Base-by-base conservation (phyloP, 2,329 filamentous ascomycete species). In the Claviceps sp. region DNA sequence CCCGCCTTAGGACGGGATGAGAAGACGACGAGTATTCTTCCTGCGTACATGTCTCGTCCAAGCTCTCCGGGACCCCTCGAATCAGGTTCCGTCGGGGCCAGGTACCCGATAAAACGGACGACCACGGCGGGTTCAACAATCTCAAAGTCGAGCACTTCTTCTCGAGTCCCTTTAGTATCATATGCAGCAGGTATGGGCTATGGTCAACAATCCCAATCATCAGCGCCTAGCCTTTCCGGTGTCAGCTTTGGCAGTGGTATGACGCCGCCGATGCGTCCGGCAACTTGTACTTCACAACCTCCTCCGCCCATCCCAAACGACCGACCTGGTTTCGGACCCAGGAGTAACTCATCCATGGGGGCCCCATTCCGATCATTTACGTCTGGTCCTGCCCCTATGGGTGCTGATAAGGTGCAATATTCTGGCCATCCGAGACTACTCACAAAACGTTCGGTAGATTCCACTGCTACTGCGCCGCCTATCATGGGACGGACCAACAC, bases 121-220 rank as follows among this genome's bases (percentile, higher is more conserved):
- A 64, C 68, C 50, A 86, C 85, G 0, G 72, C 76, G 55, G 69
- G 70, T 17, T 84, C 84, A 0, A 68, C 67, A 55, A 68, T 70
- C 19, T 84, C 84, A 0, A 68, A 67, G 34, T 71, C 71, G n/a
- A 86, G 75, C 61, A 84, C 81, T 61, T 77, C 74, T 13, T 81
- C 84, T 2, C 79, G 83, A 55, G 75, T 78, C 7, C 80, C 85
- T 1, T 72, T 88, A 5, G 67, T 86, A 40, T 67, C 70, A 17
- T 73, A 78, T 54, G 81, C 82, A 5, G 74, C 75, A 37, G 73
- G 75, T 6, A 84, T 85, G 77, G 81, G 81, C 19, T 76, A 74
- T 60, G 62, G 61, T 22, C 40, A 44, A 24, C 63, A 68, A 41
- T 57, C 68, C 6, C 62, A 63, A 4, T 70, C 70, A 1, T 68